Evolutionary conservation across 2,329 filamentous ascomycete genomes (phyloP), one percentile per base, ranked within the genome.

Genomic region (Xylariales sp.): DNA sequence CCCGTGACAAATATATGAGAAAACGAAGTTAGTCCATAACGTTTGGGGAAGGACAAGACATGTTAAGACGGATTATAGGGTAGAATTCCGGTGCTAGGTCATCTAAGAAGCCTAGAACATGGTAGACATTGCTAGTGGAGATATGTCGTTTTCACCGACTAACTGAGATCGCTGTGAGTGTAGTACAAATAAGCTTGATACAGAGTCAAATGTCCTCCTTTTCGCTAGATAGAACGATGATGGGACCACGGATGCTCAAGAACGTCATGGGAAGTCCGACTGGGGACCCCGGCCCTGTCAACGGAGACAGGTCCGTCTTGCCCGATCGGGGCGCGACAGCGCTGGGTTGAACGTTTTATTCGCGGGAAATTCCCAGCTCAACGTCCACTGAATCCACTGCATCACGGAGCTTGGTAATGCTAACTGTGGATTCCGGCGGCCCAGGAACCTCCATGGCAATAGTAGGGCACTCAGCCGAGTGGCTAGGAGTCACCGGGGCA

Each of bases 291-390:
- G 23, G 63, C 28, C 52, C 58, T 64, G 57, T 36, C 53, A 46
- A 63, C 69, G 69, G 67, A 71, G 64, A 34, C 46, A 63, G 41
- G 56, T 68, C 67, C 67, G 65, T 67, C 43, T 55, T 71, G 62
- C 71, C 71, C 41, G 53, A 72, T 72, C 59, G 67, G 69, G 71
- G 46, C 52, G 52, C 46, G 2, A 56, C 54, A 30, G 16, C 43
- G 46, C 36, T 36, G 28, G 39, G 9, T 43, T 45, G 58, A 36
- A 53, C 48, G 30, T 71, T 68, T 68, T 53, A 72, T 72, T 72
- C 71, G 71, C 71, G 71, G 71, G 67, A 71, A 70, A 72, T 64
- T 57, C 56, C 30, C 52, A 36, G 39, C 49, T n/a, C 7, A 53
- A 30, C 53, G 45, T 59, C 62, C 65, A 52, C 52, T n/a, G n/a